Conservation (phyloP, 2,329 filamentous ascomycete genomes). For the Zalaria sp. region DNA sequence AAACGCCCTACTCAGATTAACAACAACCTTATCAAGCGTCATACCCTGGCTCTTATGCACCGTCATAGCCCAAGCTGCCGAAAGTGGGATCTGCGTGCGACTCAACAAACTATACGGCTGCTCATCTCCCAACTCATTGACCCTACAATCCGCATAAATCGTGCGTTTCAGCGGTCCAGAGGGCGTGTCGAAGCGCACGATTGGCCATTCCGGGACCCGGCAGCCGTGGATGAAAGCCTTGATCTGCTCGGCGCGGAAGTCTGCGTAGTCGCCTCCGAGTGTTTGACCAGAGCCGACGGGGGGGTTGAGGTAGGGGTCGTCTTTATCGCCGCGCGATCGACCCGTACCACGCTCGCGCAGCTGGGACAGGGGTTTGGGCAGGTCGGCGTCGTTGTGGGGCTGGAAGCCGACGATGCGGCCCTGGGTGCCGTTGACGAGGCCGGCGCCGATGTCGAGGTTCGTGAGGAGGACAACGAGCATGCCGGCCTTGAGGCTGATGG, state of each 20-base stretch:
- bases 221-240: slow-evolving; percentile 23
- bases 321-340: neutral
- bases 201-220: slow-evolving; percentile 29
- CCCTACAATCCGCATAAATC: slow-evolving; percentile 38
- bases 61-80: slow-evolving; percentile 48
- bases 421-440: slow-evolving; percentile 34
- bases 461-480: slow-evolving; percentile 40
- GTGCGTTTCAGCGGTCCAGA: slow-evolving; percentile 6
- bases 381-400: neutral
- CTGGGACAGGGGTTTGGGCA: neutral
- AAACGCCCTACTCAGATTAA: slow-evolving; percentile 39
- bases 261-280: slow-evolving; percentile 24
- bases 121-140: slow-evolving; percentile 32
- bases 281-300: slow-evolving; percentile 2
- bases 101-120: slow-evolving; percentile 34
- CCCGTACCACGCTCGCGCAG: neutral
- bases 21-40: slow-evolving; percentile 44
- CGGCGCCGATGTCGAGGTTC: slow-evolving; percentile 29
- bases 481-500: slow-evolving; percentile 32
- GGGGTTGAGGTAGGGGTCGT: slow-evolving; percentile 1
- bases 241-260: slow-evolving; percentile 23
- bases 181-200: slow-evolving; percentile 41
- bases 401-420: slow-evolving; percentile 27
- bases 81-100: slow-evolving; percentile 48
- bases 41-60: slow-evolving; percentile 51